Conservation (phyloP, 2,329 filamentous ascomycete species). For the Apiospora pterosperma region DNA sequence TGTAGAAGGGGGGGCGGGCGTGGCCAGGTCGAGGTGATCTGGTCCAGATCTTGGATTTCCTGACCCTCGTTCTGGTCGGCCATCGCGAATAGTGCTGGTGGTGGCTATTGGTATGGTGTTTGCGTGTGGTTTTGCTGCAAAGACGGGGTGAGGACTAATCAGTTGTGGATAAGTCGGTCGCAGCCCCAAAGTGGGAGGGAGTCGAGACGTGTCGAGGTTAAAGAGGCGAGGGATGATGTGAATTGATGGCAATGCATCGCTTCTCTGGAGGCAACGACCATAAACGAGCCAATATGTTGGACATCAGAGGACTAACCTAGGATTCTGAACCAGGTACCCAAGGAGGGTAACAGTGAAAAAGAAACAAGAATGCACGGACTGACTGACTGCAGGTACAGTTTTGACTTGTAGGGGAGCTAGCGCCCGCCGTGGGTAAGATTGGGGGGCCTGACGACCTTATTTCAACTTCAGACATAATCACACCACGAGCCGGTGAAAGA, state of each 20-base stretch:
- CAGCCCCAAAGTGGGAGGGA: not conserved
- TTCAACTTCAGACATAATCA: not conserved
- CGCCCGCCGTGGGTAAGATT: not conserved
- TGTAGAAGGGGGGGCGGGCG: constrained; percentile 88
- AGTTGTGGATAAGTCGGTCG: no score
- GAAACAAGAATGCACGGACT: not conserved
- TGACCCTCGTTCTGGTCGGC: not conserved
- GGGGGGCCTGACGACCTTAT: not conserved
- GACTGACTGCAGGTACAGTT: not conserved
- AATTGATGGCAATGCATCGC: not conserved
- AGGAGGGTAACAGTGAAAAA: not conserved
- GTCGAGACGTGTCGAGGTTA: not conserved
- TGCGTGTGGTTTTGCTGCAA: not conserved
- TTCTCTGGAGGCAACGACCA: not conserved
- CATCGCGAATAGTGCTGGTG: not conserved
- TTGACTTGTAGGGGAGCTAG: not conserved
- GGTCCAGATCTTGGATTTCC: constrained; percentile 15
- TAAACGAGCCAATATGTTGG: not conserved
- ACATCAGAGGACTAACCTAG: not conserved
- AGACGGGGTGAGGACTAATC: no score
- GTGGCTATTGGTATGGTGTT: not conserved
- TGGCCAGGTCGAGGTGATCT: constrained; percentile 69
- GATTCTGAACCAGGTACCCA: not conserved
- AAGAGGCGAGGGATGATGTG: not conserved
- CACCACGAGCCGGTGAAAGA: no score